A percentile compares a stretch with the other conserved stretches of the same genome.
Evolutionary conservation across 306 rosid species (phyloP).

Genomic region (Glycine soja): DNA sequence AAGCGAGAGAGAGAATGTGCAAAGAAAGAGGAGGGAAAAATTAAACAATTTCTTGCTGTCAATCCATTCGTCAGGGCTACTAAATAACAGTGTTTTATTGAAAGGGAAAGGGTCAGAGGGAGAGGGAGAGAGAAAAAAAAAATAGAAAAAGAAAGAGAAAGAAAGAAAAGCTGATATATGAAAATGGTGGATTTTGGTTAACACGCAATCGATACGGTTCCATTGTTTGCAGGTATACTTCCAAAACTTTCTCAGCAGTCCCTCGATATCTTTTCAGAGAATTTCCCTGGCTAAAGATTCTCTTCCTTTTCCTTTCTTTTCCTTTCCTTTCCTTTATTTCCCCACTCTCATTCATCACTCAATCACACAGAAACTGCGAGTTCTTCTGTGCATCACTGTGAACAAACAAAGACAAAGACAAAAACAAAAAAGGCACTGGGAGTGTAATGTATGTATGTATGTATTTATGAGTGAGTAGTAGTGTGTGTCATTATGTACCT

Average conservation of each 20-base stretch:
- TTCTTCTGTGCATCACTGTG: conserved; percentile 8
- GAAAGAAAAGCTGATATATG: conserved; percentile 43
- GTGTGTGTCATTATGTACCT: conserved; percentile 42
- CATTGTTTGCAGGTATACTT: conserved; percentile 43
- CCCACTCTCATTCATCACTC: conserved; percentile 35
- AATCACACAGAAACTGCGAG: conserved; percentile 47
- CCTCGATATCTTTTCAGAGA: conserved; percentile 52
- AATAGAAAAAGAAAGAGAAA: too few species aligned
- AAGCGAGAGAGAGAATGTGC: conserved; percentile 44
- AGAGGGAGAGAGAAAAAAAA: background rate
- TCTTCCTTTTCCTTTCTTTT: conserved; percentile 7
- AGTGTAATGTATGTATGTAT: background rate
- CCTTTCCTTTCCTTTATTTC: background rate
- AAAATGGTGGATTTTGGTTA: conserved; percentile 45
- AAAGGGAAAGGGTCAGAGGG: conserved; percentile 20
- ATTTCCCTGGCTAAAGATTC: conserved; percentile 40
- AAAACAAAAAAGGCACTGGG: background rate
- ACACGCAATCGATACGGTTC: conserved; percentile 69
- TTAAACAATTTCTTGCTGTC: conserved; percentile 57
- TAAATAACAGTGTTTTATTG: conserved; percentile 54
- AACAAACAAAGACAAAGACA: conserved; percentile 20
- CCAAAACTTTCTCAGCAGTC: conserved; percentile 51
- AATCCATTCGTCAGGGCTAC: conserved; percentile 60
- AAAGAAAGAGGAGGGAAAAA: conserved; percentile 42
- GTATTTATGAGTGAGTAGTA: background rate